These are phyloP conservation scores for Coemansia sp. DNA, from an alignment of 192 early-diverging fungal species.

Conservation along the genomic window DNA sequence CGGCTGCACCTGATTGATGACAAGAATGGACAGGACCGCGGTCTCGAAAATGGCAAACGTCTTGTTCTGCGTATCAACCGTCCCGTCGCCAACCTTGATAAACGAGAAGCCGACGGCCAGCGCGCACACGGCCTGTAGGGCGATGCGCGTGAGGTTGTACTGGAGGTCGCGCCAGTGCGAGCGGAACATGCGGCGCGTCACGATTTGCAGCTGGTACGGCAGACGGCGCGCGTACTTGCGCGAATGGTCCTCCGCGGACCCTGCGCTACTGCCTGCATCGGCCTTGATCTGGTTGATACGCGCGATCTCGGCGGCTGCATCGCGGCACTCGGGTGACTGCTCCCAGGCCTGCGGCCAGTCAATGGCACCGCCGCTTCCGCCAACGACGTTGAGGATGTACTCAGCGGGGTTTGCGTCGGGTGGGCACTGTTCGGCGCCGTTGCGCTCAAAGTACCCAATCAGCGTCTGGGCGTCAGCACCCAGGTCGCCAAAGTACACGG, in stretches of 20 bases:
- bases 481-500: conserved; percentile 84
- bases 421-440: conserved; percentile 71
- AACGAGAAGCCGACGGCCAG: conserved; percentile 78
- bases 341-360: conserved; percentile 81
- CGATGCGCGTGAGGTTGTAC: conserved; percentile 76
- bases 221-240: conserved; percentile 56
- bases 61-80: conserved; percentile 65
- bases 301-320: conserved; percentile 59
- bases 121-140: conserved; percentile 61
- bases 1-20: conserved; percentile 74
- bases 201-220: conserved; percentile 60
- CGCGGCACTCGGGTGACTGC: conserved; percentile 55
- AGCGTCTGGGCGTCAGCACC: conserved; percentile 66
- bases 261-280: neutral
- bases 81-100: conserved; percentile 61
- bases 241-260: neutral
- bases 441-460: conserved; percentile 76
- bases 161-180: conserved; percentile 74
- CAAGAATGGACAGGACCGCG: conserved; percentile 65
- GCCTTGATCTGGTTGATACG: conserved; percentile 44
- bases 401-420: conserved; percentile 80
- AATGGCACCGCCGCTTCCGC: conserved; percentile 35
- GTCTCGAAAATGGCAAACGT: conserved; percentile 75
- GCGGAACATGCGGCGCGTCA: conserved; percentile 65
- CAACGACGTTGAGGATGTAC: conserved; percentile 83